These are phyloP conservation scores for Helotiales sp. DNA, from an alignment of 2,329 filamentous ascomycete species.

Conservation along the genomic window DNA sequence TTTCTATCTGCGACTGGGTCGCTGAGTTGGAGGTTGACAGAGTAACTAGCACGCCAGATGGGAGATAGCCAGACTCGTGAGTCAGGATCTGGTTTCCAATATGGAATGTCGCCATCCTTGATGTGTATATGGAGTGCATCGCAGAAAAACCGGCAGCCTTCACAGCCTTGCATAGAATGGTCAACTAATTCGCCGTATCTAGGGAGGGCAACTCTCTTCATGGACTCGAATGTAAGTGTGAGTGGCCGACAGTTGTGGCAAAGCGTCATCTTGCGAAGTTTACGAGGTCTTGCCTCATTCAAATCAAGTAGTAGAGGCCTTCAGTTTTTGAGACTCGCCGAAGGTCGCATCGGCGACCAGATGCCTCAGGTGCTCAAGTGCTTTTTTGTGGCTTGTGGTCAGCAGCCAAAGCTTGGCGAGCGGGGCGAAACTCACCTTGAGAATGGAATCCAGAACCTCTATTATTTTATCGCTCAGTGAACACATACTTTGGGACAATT, in stretches of 20 bases:
- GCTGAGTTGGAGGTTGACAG: background rate
- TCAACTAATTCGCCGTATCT: background rate
- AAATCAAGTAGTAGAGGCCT: no score
- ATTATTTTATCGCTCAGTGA: no score
- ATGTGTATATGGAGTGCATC: background rate
- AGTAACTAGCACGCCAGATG: background rate
- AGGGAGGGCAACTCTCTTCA: background rate
- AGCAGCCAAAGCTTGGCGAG: no score
- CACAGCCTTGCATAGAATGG: background rate
- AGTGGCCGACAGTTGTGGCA: background rate
- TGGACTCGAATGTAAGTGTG: background rate
- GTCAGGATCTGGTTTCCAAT: background rate
- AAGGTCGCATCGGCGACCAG: no score
- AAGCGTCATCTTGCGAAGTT: background rate
- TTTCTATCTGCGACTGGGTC: background rate
- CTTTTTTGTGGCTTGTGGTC: no score
- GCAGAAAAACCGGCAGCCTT: background rate
- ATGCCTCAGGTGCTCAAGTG: no score
- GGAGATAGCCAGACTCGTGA: background rate
- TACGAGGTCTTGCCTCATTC: no score
- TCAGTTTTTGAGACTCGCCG: no score
- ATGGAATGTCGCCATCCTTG: background rate
- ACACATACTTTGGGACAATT: no score
- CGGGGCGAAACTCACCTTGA: no score
- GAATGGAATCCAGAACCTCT: no score